Base-by-base conservation (phyloP, 2,329 filamentous ascomycete species). In the Furcasterigmium sp. region DNA sequence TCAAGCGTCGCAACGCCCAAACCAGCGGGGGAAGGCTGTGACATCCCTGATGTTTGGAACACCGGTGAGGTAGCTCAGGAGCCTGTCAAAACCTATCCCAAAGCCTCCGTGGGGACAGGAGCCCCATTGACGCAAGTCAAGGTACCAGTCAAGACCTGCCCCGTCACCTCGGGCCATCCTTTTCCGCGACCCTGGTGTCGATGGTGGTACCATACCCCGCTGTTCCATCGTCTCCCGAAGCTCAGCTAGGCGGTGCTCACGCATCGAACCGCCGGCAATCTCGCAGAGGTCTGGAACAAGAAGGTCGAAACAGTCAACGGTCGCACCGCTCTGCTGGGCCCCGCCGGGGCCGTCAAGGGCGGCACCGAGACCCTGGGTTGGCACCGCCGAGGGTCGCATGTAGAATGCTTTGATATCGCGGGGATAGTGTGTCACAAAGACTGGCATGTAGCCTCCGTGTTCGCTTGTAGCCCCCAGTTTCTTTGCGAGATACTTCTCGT, bases 381-480 rank as follows among this genome's bases (percentile, higher is more conserved):
- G 26, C n/a, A 34, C 10, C 18, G 53, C 49, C 11, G 61, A 66
- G 42, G 65, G 64, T 34, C 63, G 67, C 73, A 76, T 76, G 61
- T 76, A 98, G 66, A 97, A 98, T 10, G 91, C 88, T 67, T 98
- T 98, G 61, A 93, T 82, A 38, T 74, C 71, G 51, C 80, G 80
- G n/a, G 93, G 93, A 59, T 96, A 98, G 61, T 96, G 76, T 13
- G 91, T 97, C 51, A 98, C 82, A 60, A 97, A 97, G 36, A 97
- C 75, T 8, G 93, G 93, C 38, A 76, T 68, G 51, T 61, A 62
- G 32, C 68, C 68, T 23, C 69, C 65, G 37, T 67, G 67, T n/a
- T 69, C 64, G 40, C 62, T 49, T 43, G 65, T 58, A 38, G 66
- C 69, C 20, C 82, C 82, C 36, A 91, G 58, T 20, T 69, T 69